phyloP scores from a whole-genome alignment of 176 grass and related monocot genomes.

The Echinochloa phyllopogon region DNA sequence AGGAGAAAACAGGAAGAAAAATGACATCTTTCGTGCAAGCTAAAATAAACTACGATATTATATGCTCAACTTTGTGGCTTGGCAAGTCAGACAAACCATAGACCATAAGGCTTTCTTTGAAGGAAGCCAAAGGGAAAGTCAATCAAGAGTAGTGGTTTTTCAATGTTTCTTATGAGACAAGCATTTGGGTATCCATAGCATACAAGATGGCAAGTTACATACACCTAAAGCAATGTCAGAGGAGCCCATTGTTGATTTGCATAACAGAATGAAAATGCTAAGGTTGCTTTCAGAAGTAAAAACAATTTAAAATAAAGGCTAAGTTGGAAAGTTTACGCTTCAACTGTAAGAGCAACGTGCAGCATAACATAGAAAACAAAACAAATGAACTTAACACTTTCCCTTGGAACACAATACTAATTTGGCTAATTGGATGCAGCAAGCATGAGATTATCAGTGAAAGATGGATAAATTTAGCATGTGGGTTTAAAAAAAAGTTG shows the following conservation, averaged over 20 bases:
- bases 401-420: neutral
- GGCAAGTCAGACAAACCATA: neutral
- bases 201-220: constrained; percentile 17
- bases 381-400: neutral
- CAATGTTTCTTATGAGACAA: constrained; percentile 2
- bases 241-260: constrained; percentile 2
- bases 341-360: neutral
- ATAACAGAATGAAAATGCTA: neutral
- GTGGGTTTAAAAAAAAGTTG: neutral
- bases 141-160: neutral
- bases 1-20: neutral
- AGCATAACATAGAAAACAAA: neutral
- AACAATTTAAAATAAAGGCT: neutral
- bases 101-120: neutral
- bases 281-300: constrained; percentile 12
- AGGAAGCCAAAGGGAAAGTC: neutral
- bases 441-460: neutral
- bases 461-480: neutral
- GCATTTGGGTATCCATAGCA: neutral
- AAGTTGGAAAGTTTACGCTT: neutral
- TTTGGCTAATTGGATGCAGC: neutral
- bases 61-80: neutral
- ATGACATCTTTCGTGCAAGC: neutral
- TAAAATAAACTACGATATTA: neutral
- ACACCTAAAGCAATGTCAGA: constrained; percentile 32